These are phyloP conservation scores for Colletotrichum neosansevieriae DNA, from an alignment of 2,329 filamentous ascomycete genomes.

Conservation along the genomic window DNA sequence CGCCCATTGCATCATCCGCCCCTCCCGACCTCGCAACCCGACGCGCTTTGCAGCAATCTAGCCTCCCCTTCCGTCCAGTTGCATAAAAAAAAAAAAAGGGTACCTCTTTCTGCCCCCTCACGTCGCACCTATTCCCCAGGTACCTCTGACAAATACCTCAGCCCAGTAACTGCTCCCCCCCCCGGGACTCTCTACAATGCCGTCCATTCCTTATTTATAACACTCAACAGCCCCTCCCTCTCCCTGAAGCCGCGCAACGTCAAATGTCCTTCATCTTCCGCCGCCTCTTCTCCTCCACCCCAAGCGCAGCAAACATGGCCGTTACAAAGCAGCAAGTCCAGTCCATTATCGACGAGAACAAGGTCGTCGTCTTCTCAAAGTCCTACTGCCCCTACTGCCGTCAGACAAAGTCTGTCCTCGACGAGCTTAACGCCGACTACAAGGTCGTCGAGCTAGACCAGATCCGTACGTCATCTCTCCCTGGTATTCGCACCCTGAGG, in stretches of 20 bases:
- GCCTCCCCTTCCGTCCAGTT: neutral
- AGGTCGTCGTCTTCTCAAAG: constrained; percentile 96
- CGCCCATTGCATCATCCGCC: constrained; percentile 33
- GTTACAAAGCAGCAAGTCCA: constrained; percentile 87
- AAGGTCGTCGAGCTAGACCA: constrained; percentile 86
- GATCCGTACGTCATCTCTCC: constrained; percentile 69
- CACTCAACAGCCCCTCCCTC: constrained; percentile 1
- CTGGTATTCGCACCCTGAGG: neutral
- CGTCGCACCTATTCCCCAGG: no score
- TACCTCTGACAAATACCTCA: constrained; percentile 16
- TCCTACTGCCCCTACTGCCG: constrained; percentile 95
- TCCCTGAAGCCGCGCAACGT: neutral
- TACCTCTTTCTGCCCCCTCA: no score
- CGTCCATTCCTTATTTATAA: neutral
- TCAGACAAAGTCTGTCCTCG: constrained; percentile 81
- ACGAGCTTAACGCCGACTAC: constrained; percentile 77
- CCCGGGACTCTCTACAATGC: neutral
- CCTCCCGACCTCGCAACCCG: constrained; percentile 15
- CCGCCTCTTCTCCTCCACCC: constrained; percentile 74
- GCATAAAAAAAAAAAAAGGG: neutral
- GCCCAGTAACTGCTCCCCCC: no score
- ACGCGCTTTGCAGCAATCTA: no score
- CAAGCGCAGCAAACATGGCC: constrained; percentile 76
- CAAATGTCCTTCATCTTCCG: constrained; percentile 74
- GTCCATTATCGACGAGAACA: constrained; percentile 87